A percentile compares a stretch with the other conserved stretches of the same genome.
phyloP scores from a whole-genome alignment of 2,329 filamentous ascomycete genomes.

The Fusarium sp. region DNA sequence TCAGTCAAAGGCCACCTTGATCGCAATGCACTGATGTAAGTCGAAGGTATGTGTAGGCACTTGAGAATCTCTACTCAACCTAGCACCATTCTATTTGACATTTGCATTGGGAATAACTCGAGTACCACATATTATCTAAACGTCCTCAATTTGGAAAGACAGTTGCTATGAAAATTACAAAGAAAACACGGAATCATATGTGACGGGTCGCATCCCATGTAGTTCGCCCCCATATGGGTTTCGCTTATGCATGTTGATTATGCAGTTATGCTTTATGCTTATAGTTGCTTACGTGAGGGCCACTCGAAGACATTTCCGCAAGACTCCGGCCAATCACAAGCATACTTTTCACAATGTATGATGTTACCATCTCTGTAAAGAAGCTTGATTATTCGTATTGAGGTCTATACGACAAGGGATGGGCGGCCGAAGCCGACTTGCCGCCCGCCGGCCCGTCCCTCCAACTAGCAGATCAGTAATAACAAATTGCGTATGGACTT shows the following conservation, averaged over 20 bases:
- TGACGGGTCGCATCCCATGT: neutral
- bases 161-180: neutral
- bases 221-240: neutral
- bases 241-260: slow-evolving; percentile 3
- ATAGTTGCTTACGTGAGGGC: slow-evolving; percentile 1
- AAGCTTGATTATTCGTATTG: neutral
- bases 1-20: neutral
- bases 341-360: too few relatives aligned
- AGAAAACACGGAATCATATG: neutral
- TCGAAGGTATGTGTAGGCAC: too few relatives aligned
- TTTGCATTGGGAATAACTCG: neutral
- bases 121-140: too few relatives aligned
- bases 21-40: neutral
- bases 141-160: too few relatives aligned
- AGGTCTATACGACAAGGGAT: neutral
- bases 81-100: neutral
- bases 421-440: neutral
- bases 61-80: too few relatives aligned
- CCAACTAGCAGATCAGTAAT: neutral
- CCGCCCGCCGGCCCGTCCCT: neutral
- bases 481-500: accelerated
- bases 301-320: neutral
- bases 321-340: neutral
- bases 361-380: neutral
- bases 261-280: neutral